Conservation (phyloP, 129 eudicot genomes). For the sunflower (Helianthus annuus) region HanXRQr2.0-SUNRISE NC_035435.2:110753308-110753807, state of each 20-base stretch:
- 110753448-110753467: too few relatives aligned
- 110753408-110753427: too few relatives aligned
- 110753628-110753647: background rate
- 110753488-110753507: background rate
- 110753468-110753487: too few relatives aligned
- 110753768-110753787: background rate
- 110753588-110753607: constrained; percentile 1
- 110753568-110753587: background rate
- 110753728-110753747: background rate
- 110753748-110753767: background rate
- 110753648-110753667: background rate
- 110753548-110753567: background rate
- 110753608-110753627: constrained; percentile 7
- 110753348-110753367: too few relatives aligned
- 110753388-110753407: too few relatives aligned
- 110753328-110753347: too few relatives aligned
- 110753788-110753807: background rate
- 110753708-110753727: constrained; percentile 9
- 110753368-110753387: too few relatives aligned
- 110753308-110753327: too few relatives aligned
- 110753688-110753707: background rate
- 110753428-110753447: too few relatives aligned
- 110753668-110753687: constrained; percentile 1
- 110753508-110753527: background rate
- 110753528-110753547: background rate